phyloP scores from a whole-genome alignment of 2,329 filamentous ascomycete genomes.

The Colletotrichum gloeosporioides region DNA sequence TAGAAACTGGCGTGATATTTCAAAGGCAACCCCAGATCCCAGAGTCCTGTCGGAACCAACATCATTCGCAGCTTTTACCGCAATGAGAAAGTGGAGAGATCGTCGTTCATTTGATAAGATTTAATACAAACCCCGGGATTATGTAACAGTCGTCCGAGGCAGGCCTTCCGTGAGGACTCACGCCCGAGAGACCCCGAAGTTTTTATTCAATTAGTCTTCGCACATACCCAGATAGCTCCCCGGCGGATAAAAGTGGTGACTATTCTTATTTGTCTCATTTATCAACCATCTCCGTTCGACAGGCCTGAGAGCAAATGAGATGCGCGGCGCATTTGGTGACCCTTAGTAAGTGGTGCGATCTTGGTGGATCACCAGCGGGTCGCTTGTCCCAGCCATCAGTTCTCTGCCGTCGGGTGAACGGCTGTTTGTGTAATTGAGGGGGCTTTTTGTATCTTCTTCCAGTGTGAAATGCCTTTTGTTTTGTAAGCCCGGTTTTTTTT shows the following conservation, averaged over 20 bases:
- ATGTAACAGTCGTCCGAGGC: background rate
- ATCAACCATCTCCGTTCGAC: background rate
- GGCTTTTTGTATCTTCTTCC: background rate
- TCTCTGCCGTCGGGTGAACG: background rate
- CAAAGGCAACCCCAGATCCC: background rate
- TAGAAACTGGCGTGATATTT: background rate
- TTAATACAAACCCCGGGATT: background rate
- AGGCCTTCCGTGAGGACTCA: background rate
- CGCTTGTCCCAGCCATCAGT: background rate
- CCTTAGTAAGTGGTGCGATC: background rate
- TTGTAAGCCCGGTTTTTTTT: background rate
- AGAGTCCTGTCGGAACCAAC: background rate
- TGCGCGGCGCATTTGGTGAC: background rate
- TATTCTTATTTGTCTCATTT: background rate
- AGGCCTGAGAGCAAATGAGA: background rate
- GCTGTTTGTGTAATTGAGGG: background rate
- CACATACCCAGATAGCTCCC: background rate
- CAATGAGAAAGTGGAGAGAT: background rate
- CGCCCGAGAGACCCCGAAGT: background rate
- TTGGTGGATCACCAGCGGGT: background rate
- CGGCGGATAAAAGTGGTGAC: background rate
- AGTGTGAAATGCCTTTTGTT: background rate
- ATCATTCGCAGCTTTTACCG: background rate
- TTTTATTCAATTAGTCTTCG: background rate
- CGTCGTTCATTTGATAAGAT: background rate